A percentile compares a stretch with the other conserved stretches of the same genome.
These are phyloP conservation scores for Fusarium begoniae DNA, from an alignment of 2,329 filamentous ascomycete species.

Conservation along the genomic window DNA sequence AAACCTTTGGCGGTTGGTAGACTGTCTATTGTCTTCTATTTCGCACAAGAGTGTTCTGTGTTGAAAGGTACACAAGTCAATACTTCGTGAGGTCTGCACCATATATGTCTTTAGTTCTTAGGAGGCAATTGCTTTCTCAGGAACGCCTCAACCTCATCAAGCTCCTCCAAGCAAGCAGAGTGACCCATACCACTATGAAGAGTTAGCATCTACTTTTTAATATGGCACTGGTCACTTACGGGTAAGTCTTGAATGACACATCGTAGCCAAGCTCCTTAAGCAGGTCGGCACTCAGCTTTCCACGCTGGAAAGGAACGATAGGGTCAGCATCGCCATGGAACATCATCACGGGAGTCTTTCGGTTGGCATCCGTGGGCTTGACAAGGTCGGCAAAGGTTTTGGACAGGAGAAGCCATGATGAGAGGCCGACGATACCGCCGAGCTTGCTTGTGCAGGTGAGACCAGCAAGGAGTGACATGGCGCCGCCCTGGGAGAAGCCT, in stretches of 20 bases:
- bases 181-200: slow-evolving; percentile 72
- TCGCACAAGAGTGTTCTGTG: background rate
- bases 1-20: background rate
- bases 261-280: slow-evolving; percentile 76
- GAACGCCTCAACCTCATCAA: slow-evolving; percentile 80
- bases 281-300: slow-evolving; percentile 70
- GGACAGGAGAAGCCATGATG: slow-evolving; percentile 78
- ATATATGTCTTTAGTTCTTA: slow-evolving; percentile 21
- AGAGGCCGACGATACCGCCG: slow-evolving; percentile 88
- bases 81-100: background rate
- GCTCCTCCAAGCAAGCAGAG: slow-evolving; percentile 78
- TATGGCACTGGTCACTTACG: slow-evolving; percentile 57
- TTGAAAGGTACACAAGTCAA: background rate
- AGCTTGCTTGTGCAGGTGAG: slow-evolving; percentile 78
- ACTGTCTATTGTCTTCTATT: background rate
- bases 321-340: slow-evolving; percentile 84
- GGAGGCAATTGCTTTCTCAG: slow-evolving; percentile 56
- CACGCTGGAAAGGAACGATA: slow-evolving; percentile 76
- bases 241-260: slow-evolving; percentile 80
- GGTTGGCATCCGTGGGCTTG: slow-evolving; percentile 56
- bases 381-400: slow-evolving; percentile 55
- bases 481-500: slow-evolving; percentile 87
- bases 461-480: slow-evolving; percentile 84
- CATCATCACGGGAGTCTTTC: slow-evolving; percentile 86
- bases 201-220: slow-evolving; percentile 1